These are phyloP conservation scores for Sclerotinia nivalis DNA, from an alignment of 2,329 filamentous ascomycete genomes.

Conservation along the genomic window DNA sequence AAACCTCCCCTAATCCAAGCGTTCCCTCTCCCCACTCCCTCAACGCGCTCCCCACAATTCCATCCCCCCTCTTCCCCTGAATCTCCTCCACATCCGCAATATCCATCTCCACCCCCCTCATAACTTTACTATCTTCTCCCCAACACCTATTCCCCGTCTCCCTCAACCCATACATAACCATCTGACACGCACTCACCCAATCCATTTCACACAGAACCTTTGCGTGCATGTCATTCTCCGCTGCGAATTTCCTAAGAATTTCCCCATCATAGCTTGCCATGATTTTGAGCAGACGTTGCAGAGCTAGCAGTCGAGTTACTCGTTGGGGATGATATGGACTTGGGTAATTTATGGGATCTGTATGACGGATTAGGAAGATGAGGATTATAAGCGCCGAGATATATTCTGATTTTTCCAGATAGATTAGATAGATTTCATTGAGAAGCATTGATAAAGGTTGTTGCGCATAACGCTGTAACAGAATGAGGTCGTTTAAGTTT, in stretches of 20 bases:
- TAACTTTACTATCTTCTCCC: conserved; percentile 11
- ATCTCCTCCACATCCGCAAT: conserved; percentile 14
- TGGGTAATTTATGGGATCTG: conserved; percentile 53
- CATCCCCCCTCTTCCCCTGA: background rate
- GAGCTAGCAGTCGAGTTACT: conserved; percentile 52
- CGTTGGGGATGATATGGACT: conserved; percentile 54
- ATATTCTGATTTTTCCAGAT: conserved; percentile 49
- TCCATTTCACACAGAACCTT: conserved; percentile 25
- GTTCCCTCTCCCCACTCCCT: conserved; percentile 8
- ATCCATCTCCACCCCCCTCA: conserved; percentile 14
- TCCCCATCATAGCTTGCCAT: conserved; percentile 46
- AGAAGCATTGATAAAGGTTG: conserved; percentile 42
- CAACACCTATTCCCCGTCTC: conserved; percentile 15
- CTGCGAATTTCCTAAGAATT: conserved; percentile 20
- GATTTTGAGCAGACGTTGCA: conserved; percentile 55
- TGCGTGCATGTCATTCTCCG: background rate
- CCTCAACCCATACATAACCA: conserved; percentile 13
- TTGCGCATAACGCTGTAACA: conserved; percentile 17
- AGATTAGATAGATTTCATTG: conserved; percentile 47
- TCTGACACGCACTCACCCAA: conserved; percentile 17
- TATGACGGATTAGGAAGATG: conserved; percentile 38
- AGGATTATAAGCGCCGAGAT: conserved; percentile 51
- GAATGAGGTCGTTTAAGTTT: conserved; percentile 22
- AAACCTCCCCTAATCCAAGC: background rate
- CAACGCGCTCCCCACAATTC: background rate